A percentile compares a stretch with the other conserved stretches of the same genome.
Conservation (phyloP, 139 green algal species). For the Closterium sp. region DNA sequence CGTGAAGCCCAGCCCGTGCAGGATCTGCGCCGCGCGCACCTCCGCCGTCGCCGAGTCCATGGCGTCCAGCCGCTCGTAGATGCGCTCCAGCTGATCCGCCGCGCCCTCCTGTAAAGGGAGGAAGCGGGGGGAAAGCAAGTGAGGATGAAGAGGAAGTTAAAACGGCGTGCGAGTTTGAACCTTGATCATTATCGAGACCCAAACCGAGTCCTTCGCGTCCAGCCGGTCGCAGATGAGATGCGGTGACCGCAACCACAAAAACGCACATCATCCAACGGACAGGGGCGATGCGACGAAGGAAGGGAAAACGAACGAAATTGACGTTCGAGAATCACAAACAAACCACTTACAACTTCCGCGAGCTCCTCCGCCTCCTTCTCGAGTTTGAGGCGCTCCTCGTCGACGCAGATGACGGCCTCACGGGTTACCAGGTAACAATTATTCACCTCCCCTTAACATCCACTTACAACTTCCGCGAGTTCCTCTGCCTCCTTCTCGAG, state of each 20-base stretch:
- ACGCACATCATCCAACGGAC: too few species aligned
- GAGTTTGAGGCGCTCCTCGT: background rate
- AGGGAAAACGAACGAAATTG: too few species aligned
- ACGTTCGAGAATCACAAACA: too few species aligned
- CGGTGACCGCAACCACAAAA: too few species aligned
- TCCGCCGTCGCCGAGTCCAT: conserved; percentile 54
- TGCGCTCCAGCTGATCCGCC: conserved; percentile 25
- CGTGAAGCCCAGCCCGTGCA: conserved; percentile 92
- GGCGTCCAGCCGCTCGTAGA: conserved; percentile 57
- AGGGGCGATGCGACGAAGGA: too few species aligned
- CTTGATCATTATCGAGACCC: too few species aligned
- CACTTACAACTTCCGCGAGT: conserved; percentile 10
- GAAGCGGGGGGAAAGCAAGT: background rate
- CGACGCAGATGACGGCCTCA: conserved; percentile 31
- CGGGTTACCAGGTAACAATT: too few species aligned
- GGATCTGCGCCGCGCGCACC: conserved; percentile 57
- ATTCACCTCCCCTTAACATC: too few species aligned
- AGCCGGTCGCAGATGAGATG: background rate
- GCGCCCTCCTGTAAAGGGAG: background rate
- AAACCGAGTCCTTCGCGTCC: too few species aligned
- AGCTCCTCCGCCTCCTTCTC: conserved; percentile 15
- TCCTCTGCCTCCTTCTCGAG: conserved; percentile 35
- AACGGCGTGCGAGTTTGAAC: too few species aligned
- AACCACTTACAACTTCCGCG: background rate
- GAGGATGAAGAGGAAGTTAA: background rate